Base-by-base conservation (phyloP, 805 yeast species). In the Metschnikowia lachancei region DNA sequence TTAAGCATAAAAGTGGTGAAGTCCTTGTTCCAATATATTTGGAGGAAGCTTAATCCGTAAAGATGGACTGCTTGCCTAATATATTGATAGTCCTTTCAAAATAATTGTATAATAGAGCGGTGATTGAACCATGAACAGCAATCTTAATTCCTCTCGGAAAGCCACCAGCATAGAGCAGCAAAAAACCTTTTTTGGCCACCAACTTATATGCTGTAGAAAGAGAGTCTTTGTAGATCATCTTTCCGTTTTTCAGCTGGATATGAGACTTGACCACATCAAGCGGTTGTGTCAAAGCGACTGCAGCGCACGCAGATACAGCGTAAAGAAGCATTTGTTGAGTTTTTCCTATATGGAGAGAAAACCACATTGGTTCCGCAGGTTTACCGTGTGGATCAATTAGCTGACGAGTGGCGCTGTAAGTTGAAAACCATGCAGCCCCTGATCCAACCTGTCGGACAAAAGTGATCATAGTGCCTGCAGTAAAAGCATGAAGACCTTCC, bases 381-480 rank as follows among this genome's bases (percentile, higher is more conserved):
- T 54, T 59, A 18, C 44, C 57, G 37, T 57, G 82, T 1, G 87
- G 87, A 36, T 79, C 80, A 16, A 84, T 61, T 38, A 82, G 56
- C 61, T 90, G 97, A 57, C 85, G 83, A 28, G 94, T 68, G 20
- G 85, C 76, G 49, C 87, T 87, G 67, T 86, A 92, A 0, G 90
- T 78, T 5, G 95, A 85, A 53, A 90, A 85, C 76, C 96, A 81
- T 1, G 88, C 90, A 35, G 87, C 80, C 17, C 95, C 82, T 51
- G 86, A 85, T 36, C 85, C 76, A 1, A 82, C 76, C 60, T 92
- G 98, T 55, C 98, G 78, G 9, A 82, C 64, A 17, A 89, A 66
- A 0, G 99, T 92, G n/a, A 95, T 86, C 47, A 78, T 65, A 12
- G 91, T 76, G 18, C 97, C 98, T 55, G 87, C 91, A 20, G 82